phyloP scores from a whole-genome alignment of 73 alveolate species.

The Paramecium bursaria region DNA sequence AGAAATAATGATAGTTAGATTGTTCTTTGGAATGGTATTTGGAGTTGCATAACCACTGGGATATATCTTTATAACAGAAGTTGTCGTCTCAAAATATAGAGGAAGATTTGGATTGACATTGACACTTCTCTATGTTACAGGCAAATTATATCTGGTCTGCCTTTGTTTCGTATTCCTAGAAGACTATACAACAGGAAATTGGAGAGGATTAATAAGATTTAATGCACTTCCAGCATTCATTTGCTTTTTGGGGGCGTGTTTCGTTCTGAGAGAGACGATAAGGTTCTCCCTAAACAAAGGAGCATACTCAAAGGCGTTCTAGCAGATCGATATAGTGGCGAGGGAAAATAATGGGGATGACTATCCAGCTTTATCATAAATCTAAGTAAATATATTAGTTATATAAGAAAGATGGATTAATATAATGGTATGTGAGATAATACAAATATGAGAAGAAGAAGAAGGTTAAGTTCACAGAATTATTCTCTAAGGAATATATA shows the following conservation, averaged over 20 bases:
- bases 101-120: slow-evolving; percentile 19
- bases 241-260: neutral
- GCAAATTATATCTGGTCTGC: slow-evolving; percentile 2
- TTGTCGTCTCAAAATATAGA: neutral
- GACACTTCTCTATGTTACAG: slow-evolving; percentile 19
- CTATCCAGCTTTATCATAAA: neutral
- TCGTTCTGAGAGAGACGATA: neutral
- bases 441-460: neutral
- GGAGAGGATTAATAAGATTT: slow-evolving; percentile 57
- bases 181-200: slow-evolving; percentile 41
- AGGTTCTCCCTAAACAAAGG: neutral
- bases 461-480: neutral
- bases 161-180: slow-evolving; percentile 25
- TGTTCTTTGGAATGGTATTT: slow-evolving; percentile 10
- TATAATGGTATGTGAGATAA: slow-evolving; percentile 19
- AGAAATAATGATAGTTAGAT: neutral
- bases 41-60: slow-evolving; percentile 6
- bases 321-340: neutral
- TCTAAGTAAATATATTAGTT: neutral
- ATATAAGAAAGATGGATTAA: slow-evolving; percentile 42
- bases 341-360: neutral
- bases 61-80: slow-evolving; percentile 13
- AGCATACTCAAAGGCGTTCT: neutral
- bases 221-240: neutral
- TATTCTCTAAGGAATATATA: slow-evolving; percentile 14